A percentile compares a stretch with the other conserved stretches of the same genome.
phyloP scores from a whole-genome alignment of 208 protist genomes.

The Trypanosoma cruzi region DNA sequence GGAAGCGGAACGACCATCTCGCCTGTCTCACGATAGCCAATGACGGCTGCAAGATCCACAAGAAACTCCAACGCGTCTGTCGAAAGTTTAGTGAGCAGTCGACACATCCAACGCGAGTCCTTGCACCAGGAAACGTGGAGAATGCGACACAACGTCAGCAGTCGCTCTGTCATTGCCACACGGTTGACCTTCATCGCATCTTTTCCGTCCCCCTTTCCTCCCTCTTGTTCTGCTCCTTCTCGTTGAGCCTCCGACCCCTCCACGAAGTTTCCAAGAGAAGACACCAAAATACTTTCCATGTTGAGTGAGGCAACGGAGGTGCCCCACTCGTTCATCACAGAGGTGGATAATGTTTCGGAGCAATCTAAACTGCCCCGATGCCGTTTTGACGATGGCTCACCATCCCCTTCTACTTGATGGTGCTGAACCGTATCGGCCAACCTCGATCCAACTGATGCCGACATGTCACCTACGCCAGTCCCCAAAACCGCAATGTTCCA shows the following conservation, averaged over 20 bases:
- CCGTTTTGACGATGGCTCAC: background rate
- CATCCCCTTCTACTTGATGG: background rate
- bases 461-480: background rate
- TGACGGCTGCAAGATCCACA: slow-evolving; percentile 4
- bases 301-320: background rate
- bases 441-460: background rate
- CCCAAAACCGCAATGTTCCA: background rate
- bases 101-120: background rate
- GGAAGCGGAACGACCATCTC: background rate
- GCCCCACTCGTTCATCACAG: background rate
- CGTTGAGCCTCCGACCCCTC: background rate
- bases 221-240: background rate
- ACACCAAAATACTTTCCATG: background rate
- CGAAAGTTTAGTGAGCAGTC: slow-evolving; percentile 13
- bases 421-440: background rate
- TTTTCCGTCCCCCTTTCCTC: background rate
- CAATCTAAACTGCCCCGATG: background rate
- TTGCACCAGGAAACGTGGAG: slow-evolving; percentile 6
- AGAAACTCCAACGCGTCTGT: slow-evolving; percentile 14
- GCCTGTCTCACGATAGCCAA: slow-evolving; percentile 17
- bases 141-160: slow-evolving; percentile 5
- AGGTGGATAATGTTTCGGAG: background rate
- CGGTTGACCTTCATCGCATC: background rate
- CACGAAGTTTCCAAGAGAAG: background rate
- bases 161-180: background rate